phyloP scores from a whole-genome alignment of 2,329 filamentous ascomycete species.

The Penicillium capsulatum region DNA sequence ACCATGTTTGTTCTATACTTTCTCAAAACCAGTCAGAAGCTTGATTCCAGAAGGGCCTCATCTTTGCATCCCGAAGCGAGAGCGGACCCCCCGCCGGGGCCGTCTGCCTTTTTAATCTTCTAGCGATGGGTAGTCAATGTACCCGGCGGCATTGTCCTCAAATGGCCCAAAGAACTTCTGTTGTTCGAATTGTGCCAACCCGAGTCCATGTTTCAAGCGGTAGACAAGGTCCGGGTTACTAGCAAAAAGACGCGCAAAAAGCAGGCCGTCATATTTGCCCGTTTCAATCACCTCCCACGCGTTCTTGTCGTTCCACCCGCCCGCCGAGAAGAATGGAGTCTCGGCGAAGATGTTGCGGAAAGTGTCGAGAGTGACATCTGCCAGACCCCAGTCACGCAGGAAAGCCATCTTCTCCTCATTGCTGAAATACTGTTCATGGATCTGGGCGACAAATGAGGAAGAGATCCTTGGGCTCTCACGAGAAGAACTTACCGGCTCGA shows the following conservation, averaged over 20 bases:
- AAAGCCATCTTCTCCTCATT: slow-evolving; percentile 49
- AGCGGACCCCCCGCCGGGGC: too few relatives aligned
- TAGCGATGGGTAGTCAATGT: slow-evolving; percentile 31
- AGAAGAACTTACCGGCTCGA: slow-evolving; percentile 45
- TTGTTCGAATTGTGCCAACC: slow-evolving; percentile 44
- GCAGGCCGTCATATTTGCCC: slow-evolving; percentile 46
- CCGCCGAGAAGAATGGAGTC: slow-evolving; percentile 55
- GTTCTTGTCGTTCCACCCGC: slow-evolving; percentile 52
- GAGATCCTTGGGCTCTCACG: not conserved
- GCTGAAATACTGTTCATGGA: slow-evolving; percentile 52
- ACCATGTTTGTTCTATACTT: too few relatives aligned
- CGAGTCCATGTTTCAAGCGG: slow-evolving; percentile 40
- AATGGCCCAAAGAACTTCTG: slow-evolving; percentile 44
- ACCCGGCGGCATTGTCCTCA: slow-evolving; percentile 31
- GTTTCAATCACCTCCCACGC: slow-evolving; percentile 49
- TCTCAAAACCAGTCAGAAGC: too few relatives aligned
- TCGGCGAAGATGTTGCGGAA: slow-evolving; percentile 52
- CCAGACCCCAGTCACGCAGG: slow-evolving; percentile 47
- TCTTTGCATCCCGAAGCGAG: too few relatives aligned
- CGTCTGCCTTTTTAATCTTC: too few relatives aligned
- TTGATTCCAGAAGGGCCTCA: too few relatives aligned
- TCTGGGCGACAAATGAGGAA: slow-evolving; percentile 14
- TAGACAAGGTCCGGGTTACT: slow-evolving; percentile 50
- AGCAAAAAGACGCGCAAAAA: slow-evolving; percentile 48
- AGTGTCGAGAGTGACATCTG: slow-evolving; percentile 43